phyloP scores from a whole-genome alignment of 768 basidiomycete genomes.

The Tulasnella sp. region DNA sequence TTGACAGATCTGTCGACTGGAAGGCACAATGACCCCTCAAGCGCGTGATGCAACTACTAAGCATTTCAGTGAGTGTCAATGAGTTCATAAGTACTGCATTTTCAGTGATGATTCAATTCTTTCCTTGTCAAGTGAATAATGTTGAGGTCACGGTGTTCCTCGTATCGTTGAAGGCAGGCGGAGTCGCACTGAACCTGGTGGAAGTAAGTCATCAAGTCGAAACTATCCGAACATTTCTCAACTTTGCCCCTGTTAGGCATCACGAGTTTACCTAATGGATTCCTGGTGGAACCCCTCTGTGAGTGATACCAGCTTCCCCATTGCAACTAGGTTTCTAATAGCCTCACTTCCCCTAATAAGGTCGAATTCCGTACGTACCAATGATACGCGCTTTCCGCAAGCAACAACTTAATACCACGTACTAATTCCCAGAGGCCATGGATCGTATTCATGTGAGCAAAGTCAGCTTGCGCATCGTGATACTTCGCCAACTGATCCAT shows the following conservation, averaged over 20 bases:
- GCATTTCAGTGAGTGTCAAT: slow-evolving; percentile 66
- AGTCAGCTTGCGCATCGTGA: not conserved
- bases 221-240: too few relatives aligned
- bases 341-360: slow-evolving; percentile 26
- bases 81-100: not conserved
- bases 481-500: not conserved
- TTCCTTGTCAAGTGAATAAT: slow-evolving; percentile 57
- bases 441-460: slow-evolving; percentile 67
- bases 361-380: slow-evolving; percentile 65
- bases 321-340: too few relatives aligned
- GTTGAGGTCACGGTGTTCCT: slow-evolving; percentile 95
- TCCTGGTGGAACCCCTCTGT: slow-evolving; percentile 77
- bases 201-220: slow-evolving; percentile 34
- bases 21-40: slow-evolving; percentile 95
- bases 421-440: slow-evolving; percentile 65
- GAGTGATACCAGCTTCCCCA: too few relatives aligned
- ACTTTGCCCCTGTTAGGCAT: slow-evolving; percentile 37
- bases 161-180: slow-evolving; percentile 86
- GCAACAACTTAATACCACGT: not conserved
- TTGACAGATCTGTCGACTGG: slow-evolving; percentile 75
- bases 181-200: slow-evolving; percentile 81
- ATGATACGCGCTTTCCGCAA: not conserved
- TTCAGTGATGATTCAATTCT: slow-evolving; percentile 10
- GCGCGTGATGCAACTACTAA: slow-evolving; percentile 91
- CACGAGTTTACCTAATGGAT: slow-evolving; percentile 92